Conservation (phyloP, 2,329 filamentous ascomycete genomes). For the Fonsecaea pugnacius region DNA sequence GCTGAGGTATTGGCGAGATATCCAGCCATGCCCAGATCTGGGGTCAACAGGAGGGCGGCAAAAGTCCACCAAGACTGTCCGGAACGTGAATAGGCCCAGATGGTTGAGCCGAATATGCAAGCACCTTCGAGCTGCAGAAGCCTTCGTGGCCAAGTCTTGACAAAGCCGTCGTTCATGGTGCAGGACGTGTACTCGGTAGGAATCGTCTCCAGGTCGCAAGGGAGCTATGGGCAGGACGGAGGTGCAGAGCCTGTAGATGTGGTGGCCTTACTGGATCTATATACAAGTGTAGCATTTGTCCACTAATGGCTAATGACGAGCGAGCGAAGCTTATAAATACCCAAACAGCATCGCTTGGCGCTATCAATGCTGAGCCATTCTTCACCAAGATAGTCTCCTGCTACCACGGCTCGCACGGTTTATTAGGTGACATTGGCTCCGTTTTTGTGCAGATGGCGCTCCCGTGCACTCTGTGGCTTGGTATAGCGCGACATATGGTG, state of each 20-base stretch:
- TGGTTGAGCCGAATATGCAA: constrained; percentile 21
- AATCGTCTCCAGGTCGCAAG: neutral
- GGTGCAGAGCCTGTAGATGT: neutral
- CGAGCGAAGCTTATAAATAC: no score
- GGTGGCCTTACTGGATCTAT: neutral
- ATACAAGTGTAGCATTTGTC: no score
- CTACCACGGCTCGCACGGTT: no score
- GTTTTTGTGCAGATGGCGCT: neutral
- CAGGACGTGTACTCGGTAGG: neutral
- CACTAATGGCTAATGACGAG: no score
- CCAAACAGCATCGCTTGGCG: no score
- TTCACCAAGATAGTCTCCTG: no score
- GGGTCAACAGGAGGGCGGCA: constrained; percentile 23
- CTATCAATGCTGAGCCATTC: no score
- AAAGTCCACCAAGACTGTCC: constrained; percentile 27
- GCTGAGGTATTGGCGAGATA: constrained; percentile 23
- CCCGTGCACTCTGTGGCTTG: neutral
- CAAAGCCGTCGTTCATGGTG: constrained; percentile 22
- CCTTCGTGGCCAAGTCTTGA: constrained; percentile 25
- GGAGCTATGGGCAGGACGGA: neutral
- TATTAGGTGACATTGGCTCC: no score
- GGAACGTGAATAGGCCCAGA: constrained; percentile 26
- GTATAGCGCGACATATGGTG: neutral
- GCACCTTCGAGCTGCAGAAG: constrained; percentile 28
- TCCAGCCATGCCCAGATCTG: constrained; percentile 28